Percentiles rank a stretch among this genome's conserved stretches.
phyloP scores from a whole-genome alignment of 169 alveolate genomes.

The Eimeria praecox region DNA sequence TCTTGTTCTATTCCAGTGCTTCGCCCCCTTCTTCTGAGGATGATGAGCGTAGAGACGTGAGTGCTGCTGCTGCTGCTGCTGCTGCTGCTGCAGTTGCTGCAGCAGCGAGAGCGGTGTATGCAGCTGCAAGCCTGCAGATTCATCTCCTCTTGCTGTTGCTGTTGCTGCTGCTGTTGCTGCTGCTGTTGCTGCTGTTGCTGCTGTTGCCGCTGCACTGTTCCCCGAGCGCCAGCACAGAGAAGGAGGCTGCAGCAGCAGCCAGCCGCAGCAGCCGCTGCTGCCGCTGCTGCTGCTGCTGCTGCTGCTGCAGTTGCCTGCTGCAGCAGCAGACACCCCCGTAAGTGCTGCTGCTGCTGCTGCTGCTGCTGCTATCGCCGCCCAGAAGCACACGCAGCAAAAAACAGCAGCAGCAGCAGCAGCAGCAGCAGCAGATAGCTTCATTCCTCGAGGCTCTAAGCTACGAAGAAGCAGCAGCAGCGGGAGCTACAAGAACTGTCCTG shows the following conservation, averaged over 20 bases:
- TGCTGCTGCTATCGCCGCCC: background rate
- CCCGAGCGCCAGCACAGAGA: background rate
- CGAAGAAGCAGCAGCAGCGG: slow-evolving; percentile 25
- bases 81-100: slow-evolving; percentile 64
- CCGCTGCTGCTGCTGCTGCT: background rate
- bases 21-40: slow-evolving; percentile 70
- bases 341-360: slow-evolving; percentile 18
- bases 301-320: background rate
- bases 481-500: too few relatives aligned
- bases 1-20: slow-evolving; percentile 54
- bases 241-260: slow-evolving; percentile 16
- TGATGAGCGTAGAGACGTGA: slow-evolving; percentile 45
- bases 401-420: slow-evolving; percentile 17
- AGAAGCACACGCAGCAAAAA: background rate
- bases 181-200: slow-evolving; percentile 49
- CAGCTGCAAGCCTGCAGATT: background rate
- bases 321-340: background rate
- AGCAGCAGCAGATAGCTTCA: background rate
- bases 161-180: slow-evolving; percentile 38
- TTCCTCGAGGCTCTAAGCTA: background rate
- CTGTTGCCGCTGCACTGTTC: background rate
- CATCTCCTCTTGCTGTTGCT: background rate
- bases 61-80: slow-evolving; percentile 61
- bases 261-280: background rate
- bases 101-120: background rate